Percentiles rank a stretch among this genome's conserved stretches.
These are phyloP conservation scores for Podaxis sp. DNA, from an alignment of 768 basidiomycete species.

Conservation along the genomic window DNA sequence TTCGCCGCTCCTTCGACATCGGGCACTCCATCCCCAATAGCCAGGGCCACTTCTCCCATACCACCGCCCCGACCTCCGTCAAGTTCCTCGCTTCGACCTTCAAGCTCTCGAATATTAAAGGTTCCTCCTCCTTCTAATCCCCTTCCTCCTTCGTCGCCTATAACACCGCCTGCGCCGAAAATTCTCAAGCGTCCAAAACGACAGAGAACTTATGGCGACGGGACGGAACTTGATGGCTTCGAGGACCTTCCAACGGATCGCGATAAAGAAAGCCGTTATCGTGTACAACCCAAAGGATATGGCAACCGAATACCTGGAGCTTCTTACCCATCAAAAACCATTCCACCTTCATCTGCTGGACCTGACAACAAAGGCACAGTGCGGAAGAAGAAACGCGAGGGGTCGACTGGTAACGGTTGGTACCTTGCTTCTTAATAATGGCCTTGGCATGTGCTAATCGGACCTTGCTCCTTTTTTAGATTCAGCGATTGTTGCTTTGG, in stretches of 20 bases:
- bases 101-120: constrained; percentile 22
- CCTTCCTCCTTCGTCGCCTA: constrained; percentile 31
- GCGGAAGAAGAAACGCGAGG: constrained; percentile 55
- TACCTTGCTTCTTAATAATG: constrained; percentile 14
- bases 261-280: constrained; percentile 75
- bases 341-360: constrained; percentile 18
- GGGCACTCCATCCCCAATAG: constrained; percentile 32
- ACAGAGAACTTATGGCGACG: constrained; percentile 75
- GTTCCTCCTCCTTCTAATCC: constrained; percentile 4
- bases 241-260: constrained; percentile 88
- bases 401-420: constrained; percentile 45
- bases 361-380: constrained; percentile 51
- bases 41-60: constrained; percentile 61
- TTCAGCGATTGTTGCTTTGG: constrained; percentile 26
- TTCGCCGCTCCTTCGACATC: constrained; percentile 52
- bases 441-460: constrained; percentile 8
- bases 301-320: constrained; percentile 63
- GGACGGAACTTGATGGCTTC: constrained; percentile 85
- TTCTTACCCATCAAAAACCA: constrained; percentile 39
- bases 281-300: constrained; percentile 71
- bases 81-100: constrained; percentile 40
- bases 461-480: constrained; percentile 23
- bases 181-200: constrained; percentile 78
- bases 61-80: constrained; percentile 58
- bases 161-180: constrained; percentile 50